Evolutionary conservation across 1,284 basidiomycete genomes (phyloP).

Genomic region (Peniophora sp.): DNA sequence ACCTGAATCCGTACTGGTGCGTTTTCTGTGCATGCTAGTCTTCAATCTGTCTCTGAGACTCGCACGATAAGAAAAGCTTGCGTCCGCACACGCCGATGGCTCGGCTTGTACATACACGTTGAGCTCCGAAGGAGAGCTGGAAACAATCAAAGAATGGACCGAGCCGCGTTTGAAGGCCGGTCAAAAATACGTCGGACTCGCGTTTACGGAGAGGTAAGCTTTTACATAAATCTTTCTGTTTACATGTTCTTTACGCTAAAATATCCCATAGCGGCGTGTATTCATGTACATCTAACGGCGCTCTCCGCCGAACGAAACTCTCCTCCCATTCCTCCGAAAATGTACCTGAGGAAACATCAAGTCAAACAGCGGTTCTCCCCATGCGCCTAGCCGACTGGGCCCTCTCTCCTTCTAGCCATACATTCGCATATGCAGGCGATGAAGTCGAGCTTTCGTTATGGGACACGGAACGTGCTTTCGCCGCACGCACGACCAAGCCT

Average conservation of each 20-base stretch:
- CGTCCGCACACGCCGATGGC: slow-evolving; percentile 55
- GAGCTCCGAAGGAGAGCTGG: slow-evolving; percentile 27
- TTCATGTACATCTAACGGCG: slow-evolving; percentile 69
- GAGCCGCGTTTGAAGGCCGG: slow-evolving; percentile 49
- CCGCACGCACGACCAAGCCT: slow-evolving; percentile 9
- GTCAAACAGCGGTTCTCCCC: slow-evolving; percentile 38
- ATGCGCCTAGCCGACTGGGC: slow-evolving; percentile 60
- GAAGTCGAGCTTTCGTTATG: slow-evolving; percentile 85
- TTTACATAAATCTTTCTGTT: not conserved
- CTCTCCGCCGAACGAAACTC: slow-evolving; percentile 39
- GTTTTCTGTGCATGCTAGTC: slow-evolving; percentile 6
- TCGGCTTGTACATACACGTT: slow-evolving; percentile 35
- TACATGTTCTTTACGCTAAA: not conserved
- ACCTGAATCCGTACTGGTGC: not conserved
- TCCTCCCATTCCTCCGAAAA: slow-evolving; percentile 11
- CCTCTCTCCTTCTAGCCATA: slow-evolving; percentile 40
- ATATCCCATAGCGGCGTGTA: slow-evolving; percentile 35
- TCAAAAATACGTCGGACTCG: slow-evolving; percentile 55
- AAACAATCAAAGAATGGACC: slow-evolving; percentile 44
- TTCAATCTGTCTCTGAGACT: slow-evolving; percentile 5
- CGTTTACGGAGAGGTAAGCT: slow-evolving; percentile 35
- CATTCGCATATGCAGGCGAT: slow-evolving; percentile 80
- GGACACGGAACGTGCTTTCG: slow-evolving; percentile 68
- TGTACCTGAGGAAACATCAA: slow-evolving; percentile 18
- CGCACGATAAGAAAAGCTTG: slow-evolving; percentile 38